These are phyloP conservation scores for Dryas drummondii DNA, from an alignment of 306 rosid genomes.

Conservation along the genomic window DNA sequence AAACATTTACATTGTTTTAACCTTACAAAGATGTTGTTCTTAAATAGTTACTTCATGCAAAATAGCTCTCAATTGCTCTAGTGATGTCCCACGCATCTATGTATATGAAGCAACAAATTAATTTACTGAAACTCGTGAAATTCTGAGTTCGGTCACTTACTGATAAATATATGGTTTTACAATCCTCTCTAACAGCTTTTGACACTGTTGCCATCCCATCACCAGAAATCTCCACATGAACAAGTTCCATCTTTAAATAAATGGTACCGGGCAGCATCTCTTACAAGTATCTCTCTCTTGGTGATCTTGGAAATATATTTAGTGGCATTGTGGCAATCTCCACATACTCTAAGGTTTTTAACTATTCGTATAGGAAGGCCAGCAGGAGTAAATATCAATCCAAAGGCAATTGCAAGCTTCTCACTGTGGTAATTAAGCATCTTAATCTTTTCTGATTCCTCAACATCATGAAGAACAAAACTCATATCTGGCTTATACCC, in stretches of 20 bases:
- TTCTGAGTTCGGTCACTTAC: background rate
- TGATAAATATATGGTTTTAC: background rate
- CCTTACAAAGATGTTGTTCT: background rate
- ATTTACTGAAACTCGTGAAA: background rate
- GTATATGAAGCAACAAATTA: background rate
- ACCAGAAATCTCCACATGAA: conserved; percentile 95
- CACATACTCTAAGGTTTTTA: conserved; percentile 87
- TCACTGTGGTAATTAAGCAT: conserved; percentile 89
- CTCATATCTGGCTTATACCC: conserved; percentile 84
- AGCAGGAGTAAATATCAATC: conserved; percentile 74
- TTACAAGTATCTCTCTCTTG: conserved; percentile 85
- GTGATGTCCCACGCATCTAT: background rate
- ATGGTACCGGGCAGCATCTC: conserved; percentile 83
- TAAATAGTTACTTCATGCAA: background rate
- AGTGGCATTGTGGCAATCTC: conserved; percentile 92
- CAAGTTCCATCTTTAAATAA: conserved; percentile 84
- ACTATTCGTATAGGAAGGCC: conserved; percentile 67
- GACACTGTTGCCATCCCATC: conserved; percentile 14
- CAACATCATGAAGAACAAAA: conserved; percentile 85
- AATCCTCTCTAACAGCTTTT: conserved; percentile 1
- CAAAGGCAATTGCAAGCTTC: conserved; percentile 90
- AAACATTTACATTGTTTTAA: background rate
- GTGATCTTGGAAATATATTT: conserved; percentile 83
- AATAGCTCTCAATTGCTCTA: background rate
- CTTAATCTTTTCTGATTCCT: conserved; percentile 69